Evolutionary conservation across 305 asterid species (phyloP), one percentile per base, ranked within the genome.

Genomic region (Solanum aculeatissimum): DNA sequence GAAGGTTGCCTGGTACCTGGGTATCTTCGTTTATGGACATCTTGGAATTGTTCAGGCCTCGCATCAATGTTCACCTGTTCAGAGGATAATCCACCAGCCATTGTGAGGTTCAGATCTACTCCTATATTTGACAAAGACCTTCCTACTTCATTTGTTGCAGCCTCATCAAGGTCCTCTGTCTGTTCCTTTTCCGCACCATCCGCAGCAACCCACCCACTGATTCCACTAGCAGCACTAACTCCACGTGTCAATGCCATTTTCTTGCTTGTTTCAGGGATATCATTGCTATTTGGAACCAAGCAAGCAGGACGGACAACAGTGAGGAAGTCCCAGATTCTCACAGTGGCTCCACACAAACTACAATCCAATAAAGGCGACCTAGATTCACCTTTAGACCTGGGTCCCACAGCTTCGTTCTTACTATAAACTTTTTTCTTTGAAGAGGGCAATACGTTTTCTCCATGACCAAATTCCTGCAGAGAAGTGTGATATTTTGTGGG

Each of bases 291-390:
- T 82, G 97, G 99, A 91, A 92, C 93, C 86, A 93, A 91, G 85
- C 90, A 90, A 83, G 97, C 84, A 68, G 99, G 99, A 14, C 98
- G 99, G 49, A 89, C 86, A 81, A 97, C 94, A 19, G 95, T 91
- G 75, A 94, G 89, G 91, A 97, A 97, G 84, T 95, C 99, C 98
- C 95, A 95, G 84, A 97, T 92, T 92, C 97, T 91, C 79, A 95
- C 97, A 21, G 99, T 97, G 62, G 99, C 96, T 69, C 99, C 99
- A 92, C 99, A 97, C 92, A 97, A 91, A 91, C 97, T 95, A 85
- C 99, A 97, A 89, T 97, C 99, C 87, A 97, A 83, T 89, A 97
- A 88, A 19, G 99, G 98, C 21, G 98, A 93, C 89, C 99, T 90
- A 27, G 98, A 93, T 84, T 92, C 89, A 81, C 92, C 89, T 90